These are phyloP conservation scores for Anthoceros angustus DNA, from an alignment of 225 moss, liverwort and hornwort species.

Conservation along the genomic window DNA sequence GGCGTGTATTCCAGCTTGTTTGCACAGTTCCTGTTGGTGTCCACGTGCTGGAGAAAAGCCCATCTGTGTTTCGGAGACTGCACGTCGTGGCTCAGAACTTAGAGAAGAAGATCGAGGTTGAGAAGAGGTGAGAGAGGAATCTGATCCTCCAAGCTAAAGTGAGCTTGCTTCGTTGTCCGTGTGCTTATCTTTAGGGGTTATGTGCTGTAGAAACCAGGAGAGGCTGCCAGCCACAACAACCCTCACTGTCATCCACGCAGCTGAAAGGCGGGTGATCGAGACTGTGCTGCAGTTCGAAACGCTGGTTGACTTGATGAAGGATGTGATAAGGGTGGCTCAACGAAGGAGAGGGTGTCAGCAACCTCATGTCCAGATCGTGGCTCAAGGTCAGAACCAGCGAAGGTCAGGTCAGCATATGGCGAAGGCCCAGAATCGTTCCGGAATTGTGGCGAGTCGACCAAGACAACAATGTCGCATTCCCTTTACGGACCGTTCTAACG, in stretches of 20 bases:
- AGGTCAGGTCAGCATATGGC: too few relatives aligned
- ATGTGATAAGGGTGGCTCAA: too few relatives aligned
- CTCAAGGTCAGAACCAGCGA: too few relatives aligned
- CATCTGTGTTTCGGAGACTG: slow-evolving; percentile 35
- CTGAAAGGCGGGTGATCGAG: slow-evolving; percentile 28
- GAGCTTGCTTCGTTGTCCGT: not conserved
- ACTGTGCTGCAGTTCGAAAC: slow-evolving; percentile 19
- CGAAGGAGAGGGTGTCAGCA: too few relatives aligned
- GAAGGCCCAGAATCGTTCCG: too few relatives aligned
- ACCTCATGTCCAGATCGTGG: too few relatives aligned
- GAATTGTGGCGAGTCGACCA: too few relatives aligned
- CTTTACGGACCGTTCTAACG: too few relatives aligned
- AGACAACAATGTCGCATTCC: too few relatives aligned
- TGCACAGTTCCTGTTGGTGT: slow-evolving; percentile 42
- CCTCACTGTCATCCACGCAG: slow-evolving; percentile 14
- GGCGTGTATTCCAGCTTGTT: slow-evolving; percentile 41
- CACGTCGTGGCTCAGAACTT: slow-evolving; percentile 43
- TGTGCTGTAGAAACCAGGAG: slow-evolving; percentile 25
- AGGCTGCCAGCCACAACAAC: slow-evolving; percentile 17
- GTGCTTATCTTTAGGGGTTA: not conserved
- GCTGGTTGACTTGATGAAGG: not conserved
- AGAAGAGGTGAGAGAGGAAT: slow-evolving; percentile 35
- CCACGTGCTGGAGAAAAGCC: slow-evolving; percentile 34
- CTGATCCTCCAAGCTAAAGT: not conserved
- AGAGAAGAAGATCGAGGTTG: slow-evolving; percentile 45